phyloP scores from a whole-genome alignment of 2,329 filamentous ascomycete genomes.

The Phaeoacremonium minimum region DNA sequence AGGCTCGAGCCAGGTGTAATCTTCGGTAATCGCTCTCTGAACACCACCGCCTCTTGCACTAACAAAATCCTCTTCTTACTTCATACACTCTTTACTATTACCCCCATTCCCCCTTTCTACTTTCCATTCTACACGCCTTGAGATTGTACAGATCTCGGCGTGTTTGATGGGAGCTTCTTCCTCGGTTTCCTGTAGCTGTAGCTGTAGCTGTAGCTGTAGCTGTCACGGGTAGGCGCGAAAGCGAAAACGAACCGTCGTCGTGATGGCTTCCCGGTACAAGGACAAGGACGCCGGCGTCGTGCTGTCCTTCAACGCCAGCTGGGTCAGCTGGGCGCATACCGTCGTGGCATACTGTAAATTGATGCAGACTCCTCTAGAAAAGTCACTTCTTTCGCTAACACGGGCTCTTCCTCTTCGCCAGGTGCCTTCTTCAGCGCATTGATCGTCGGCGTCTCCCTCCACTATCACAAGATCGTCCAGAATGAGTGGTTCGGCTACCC shows the following conservation, averaged over 20 bases:
- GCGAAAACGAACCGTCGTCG: too few species aligned
- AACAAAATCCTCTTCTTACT: too few species aligned
- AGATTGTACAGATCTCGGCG: too few species aligned
- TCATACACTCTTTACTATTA: too few species aligned
- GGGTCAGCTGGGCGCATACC: slow-evolving; percentile 88
- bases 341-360: slow-evolving; percentile 67
- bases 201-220: neutral
- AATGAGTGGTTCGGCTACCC: slow-evolving; percentile 96
- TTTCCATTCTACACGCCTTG: too few species aligned
- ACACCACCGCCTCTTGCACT: too few species aligned
- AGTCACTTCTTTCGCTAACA: slow-evolving; percentile 3
- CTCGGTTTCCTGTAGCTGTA: neutral
- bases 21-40: too few species aligned
- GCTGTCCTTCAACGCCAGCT: slow-evolving; percentile 73
- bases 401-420: slow-evolving; percentile 22
- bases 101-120: too few species aligned
- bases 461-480: slow-evolving; percentile 95
- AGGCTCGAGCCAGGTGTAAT: too few species aligned
- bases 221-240: too few species aligned
- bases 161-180: too few species aligned
- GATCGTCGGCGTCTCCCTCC: slow-evolving; percentile 72
- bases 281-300: slow-evolving; percentile 60
- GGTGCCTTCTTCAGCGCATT: slow-evolving; percentile 85
- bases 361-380: neutral
- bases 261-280: slow-evolving; percentile 52